phyloP scores from a whole-genome alignment of 2,329 filamentous ascomycete genomes.

The Hymenoscyphus scutula region DNA sequence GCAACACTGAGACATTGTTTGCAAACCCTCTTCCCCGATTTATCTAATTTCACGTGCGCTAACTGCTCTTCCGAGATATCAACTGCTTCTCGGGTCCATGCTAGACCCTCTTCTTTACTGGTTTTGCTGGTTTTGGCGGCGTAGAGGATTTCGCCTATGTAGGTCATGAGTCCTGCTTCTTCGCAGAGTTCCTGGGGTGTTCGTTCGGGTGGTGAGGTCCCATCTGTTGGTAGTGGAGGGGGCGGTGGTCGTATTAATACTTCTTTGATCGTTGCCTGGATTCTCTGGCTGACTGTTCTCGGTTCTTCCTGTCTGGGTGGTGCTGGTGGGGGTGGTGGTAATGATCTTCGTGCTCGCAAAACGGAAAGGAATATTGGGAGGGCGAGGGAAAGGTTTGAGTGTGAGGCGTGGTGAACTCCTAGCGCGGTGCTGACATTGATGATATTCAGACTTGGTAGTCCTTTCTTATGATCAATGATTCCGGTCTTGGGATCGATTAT shows the following conservation, averaged over 20 bases:
- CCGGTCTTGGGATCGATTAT: conserved; percentile 62
- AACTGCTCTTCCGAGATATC: conserved; percentile 72
- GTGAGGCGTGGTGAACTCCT: conserved; percentile 73
- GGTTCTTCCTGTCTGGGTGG: conserved; percentile 22
- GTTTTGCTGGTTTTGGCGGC: conserved; percentile 48
- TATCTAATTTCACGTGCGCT: conserved; percentile 38
- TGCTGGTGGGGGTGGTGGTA: conserved; percentile 38
- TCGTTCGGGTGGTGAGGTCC: conserved; percentile 64
- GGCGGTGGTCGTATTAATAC: conserved; percentile 57
- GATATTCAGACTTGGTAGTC: conserved; percentile 67
- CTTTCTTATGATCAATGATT: conserved; percentile 58
- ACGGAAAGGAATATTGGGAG: conserved; percentile 84
- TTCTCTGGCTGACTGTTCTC: conserved; percentile 25
- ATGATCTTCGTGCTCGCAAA: conserved; percentile 72
- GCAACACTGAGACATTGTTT: conserved; percentile 74
- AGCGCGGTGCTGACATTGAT: conserved; percentile 73
- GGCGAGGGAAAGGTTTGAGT: conserved; percentile 63
- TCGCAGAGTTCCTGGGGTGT: conserved; percentile 69
- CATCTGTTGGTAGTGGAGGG: conserved; percentile 68
- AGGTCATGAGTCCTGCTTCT: conserved; percentile 81
- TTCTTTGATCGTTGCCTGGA: conserved; percentile 33
- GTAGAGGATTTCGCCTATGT: conserved; percentile 92
- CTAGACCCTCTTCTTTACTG: conserved; percentile 66
- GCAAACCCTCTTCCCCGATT: conserved; percentile 58
- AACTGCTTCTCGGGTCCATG: conserved; percentile 88